Conservation (phyloP, 163 green algal genomes). For the Scenedesmus sp. region DNA sequence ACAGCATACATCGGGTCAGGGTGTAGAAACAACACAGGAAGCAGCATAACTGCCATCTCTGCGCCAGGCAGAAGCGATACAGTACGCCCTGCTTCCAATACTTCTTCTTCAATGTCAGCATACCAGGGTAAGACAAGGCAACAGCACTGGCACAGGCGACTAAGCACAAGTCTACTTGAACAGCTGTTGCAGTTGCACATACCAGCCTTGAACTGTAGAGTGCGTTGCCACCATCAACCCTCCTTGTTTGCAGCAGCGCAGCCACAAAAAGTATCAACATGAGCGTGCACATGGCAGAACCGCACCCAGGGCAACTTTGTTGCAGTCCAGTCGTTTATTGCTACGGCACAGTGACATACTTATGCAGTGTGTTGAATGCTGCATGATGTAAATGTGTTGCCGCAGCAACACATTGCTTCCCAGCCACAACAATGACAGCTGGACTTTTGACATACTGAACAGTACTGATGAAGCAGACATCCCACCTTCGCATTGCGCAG, state of each 20-base stretch:
- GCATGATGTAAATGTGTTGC: not conserved
- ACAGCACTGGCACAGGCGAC: too few relatives aligned
- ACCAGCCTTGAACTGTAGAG: not conserved
- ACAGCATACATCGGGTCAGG: too few relatives aligned
- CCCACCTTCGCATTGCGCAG: not conserved
- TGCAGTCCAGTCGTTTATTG: not conserved
- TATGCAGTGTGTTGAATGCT: not conserved
- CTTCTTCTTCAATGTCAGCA: too few relatives aligned
- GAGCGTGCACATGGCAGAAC: not conserved
- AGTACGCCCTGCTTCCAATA: too few relatives aligned
- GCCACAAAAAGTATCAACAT: not conserved
- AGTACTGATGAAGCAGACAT: not conserved
- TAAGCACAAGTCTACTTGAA: too few relatives aligned
- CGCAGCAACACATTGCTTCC: not conserved
- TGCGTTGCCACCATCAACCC: not conserved
- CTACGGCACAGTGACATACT: not conserved
- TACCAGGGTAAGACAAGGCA: too few relatives aligned
- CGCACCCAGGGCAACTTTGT: not conserved
- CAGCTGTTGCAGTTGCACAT: too few relatives aligned
- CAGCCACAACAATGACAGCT: not conserved
- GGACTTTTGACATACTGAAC: not conserved
- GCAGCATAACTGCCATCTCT: too few relatives aligned
- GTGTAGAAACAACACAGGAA: too few relatives aligned
- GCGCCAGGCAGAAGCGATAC: too few relatives aligned
- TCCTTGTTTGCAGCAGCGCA: not conserved